Evolutionary conservation across 139 green algal genomes (phyloP), one percentile per base, ranked within the genome.

Genomic region (Mesotaenium endlicherianum): DNA sequence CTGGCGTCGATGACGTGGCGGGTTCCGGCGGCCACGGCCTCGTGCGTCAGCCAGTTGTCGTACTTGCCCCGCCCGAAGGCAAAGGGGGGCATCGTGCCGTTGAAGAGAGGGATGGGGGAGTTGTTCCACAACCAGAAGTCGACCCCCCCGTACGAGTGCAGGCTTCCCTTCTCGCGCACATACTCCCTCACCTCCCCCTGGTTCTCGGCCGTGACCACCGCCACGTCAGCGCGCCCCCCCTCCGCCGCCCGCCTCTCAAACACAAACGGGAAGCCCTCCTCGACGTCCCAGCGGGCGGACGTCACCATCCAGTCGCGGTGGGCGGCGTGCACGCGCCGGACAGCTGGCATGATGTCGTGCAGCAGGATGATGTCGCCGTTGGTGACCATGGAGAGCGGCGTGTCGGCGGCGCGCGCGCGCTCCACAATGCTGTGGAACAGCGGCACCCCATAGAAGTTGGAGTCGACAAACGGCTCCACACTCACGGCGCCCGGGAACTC

Each of bases 321-420:
- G 38, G n/a, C 34, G 38, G n/a, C 26, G 16, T 39, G 31, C 26
- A 84, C 68, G 53, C 78, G 79, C 57, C 44, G 26, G 2, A 84
- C 20, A 6, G 77, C 77, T 2, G 50, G 26, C 53, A 84, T 75
- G 38, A 84, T 26, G 47, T 84, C 77, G 68, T 84, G 79, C 6
- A 84, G 57, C n/a, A 84, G 77, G 16, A 84, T 84, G 41, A 84
- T 84, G 31, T 84, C 77, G 11, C 77, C 77, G 36, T 84, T 84
- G 44, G 78, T 84, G 36, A 84, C 78, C 77, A 84, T 84, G 40
- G 77, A 84, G n/a, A 84, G 57, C 0, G 79, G 53, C 1, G 77
- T 84, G 36, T 79, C 77, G 16, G 77, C 77, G 31, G 77, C 77
- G 2, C 78, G 77, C 17, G 77, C 77, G 34, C 77, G 77, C 45